These are phyloP conservation scores for Nymphaea colorata DNA, from an alignment of 164 flowering plant genomes.

Conservation along the genomic window DNA sequence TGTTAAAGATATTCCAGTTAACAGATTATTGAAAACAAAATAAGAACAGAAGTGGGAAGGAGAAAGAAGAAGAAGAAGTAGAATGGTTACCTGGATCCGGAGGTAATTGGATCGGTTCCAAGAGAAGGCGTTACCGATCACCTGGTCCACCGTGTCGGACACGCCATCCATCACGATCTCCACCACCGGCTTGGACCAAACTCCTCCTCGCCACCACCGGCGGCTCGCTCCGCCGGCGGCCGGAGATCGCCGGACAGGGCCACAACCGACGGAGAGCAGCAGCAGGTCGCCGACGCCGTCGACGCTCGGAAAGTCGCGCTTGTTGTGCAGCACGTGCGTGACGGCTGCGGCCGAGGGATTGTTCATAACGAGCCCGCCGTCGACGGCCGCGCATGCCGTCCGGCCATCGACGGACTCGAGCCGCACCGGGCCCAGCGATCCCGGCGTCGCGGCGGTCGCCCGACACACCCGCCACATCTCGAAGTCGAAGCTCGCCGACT, in stretches of 20 bases:
- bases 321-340: constrained; percentile 82
- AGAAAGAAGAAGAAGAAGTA: neutral
- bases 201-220: constrained; percentile 4
- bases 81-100: constrained; percentile 64
- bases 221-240: neutral
- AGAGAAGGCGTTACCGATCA: constrained; percentile 85
- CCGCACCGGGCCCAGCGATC: constrained; percentile 46
- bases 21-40: too few relatives aligned
- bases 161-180: constrained; percentile 79
- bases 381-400: constrained; percentile 61
- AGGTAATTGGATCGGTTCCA: constrained; percentile 78
- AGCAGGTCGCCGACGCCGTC: constrained; percentile 76
- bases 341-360: constrained; percentile 92
- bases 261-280: constrained; percentile 80
- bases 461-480: constrained; percentile 37
- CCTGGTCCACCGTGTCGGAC: constrained; percentile 86
- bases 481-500: constrained; percentile 36
- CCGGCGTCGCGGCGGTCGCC: constrained; percentile 36
- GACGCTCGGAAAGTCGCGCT: constrained; percentile 69
- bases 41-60: neutral
- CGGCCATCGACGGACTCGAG: constrained; percentile 65
- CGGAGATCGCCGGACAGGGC: constrained; percentile 6
- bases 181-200: constrained; percentile 31
- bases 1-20: too few relatives aligned
- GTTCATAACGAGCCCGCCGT: constrained; percentile 96